Percentiles rank a stretch among this genome's conserved stretches.
Conservation (phyloP, 257 asterid species). For the Forsythia viridissima region DNA sequence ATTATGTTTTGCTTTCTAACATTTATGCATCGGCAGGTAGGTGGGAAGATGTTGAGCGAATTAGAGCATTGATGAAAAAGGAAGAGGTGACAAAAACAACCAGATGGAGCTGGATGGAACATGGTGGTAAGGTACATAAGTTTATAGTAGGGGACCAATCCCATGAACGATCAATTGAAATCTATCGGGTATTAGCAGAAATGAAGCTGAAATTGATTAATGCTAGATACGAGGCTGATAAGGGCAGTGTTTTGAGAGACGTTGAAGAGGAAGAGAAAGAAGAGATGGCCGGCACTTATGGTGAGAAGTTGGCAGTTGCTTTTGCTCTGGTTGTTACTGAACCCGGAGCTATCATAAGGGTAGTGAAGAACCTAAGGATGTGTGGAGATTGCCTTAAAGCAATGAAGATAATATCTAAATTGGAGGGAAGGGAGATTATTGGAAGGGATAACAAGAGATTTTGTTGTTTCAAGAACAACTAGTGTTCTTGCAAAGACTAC, state of each 20-base stretch:
- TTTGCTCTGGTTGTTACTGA: slow-evolving; percentile 52
- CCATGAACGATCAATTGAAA: slow-evolving; percentile 43
- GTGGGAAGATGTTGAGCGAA: slow-evolving; percentile 26
- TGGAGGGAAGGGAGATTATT: slow-evolving; percentile 56
- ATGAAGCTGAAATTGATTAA: slow-evolving; percentile 39
- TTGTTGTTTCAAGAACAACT: slow-evolving; percentile 41
- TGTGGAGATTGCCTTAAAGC: slow-evolving; percentile 70
- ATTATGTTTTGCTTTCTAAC: slow-evolving; percentile 56
- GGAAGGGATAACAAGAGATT: slow-evolving; percentile 70
- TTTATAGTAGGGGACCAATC: slow-evolving; percentile 49
- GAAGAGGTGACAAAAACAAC: slow-evolving; percentile 43
- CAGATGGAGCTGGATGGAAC: slow-evolving; percentile 42
- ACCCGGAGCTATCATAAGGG: slow-evolving; percentile 47
- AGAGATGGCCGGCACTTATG: background rate
- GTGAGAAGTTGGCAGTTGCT: slow-evolving; percentile 67
- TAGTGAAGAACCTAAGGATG: slow-evolving; percentile 65
- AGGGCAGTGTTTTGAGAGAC: slow-evolving; percentile 51
- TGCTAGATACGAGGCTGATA: slow-evolving; percentile 54
- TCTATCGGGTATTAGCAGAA: slow-evolving; percentile 38
- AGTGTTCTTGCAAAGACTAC: slow-evolving; percentile 63
- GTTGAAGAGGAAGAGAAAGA: slow-evolving; percentile 59
- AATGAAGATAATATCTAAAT: slow-evolving; percentile 53
- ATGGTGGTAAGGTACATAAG: slow-evolving; percentile 46
- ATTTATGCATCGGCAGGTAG: slow-evolving; percentile 51
- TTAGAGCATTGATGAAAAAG: slow-evolving; percentile 51